Base-by-base conservation (phyloP, 1,139 yeast species). In the Nakaseomyces bracarensis region DNA sequence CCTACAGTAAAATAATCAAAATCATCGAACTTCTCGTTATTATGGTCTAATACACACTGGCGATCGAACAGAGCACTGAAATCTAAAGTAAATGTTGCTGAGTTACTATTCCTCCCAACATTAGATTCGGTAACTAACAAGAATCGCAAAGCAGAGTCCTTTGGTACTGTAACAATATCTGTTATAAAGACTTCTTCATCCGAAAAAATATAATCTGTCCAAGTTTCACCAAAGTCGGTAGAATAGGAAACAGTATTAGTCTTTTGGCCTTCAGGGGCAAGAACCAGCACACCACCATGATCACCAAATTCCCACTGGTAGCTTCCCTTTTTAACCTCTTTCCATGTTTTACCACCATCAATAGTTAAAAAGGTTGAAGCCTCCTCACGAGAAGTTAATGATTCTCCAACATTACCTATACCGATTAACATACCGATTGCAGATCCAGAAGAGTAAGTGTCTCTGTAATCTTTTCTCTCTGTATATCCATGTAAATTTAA, bases 261-360 rank as follows among this genome's bases (percentile, higher is more conserved):
- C 22, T 68, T 66, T 3, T 73, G 75, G 7, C 61, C 66, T 18
- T 75, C 75, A 40, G 76, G 70, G 3, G 82, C 91, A 40, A 89
- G 63, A 1, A 83, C 86, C 45, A 91, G 66, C 34, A 93, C 73
- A 1, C 95, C 79, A 6, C 99, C 98, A 51, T 87, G 82, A 60
- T 93, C 98, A 46, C 97, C 98, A 62, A 71, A 91, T 61, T 89
- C 97, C 97, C 97, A 93, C 76, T 82, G 82, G 55, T 74, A 74
- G 0, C 76, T 73, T 1, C 95, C 94, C 48, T 81, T 75, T 42
- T 66, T 71, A 21, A 87, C 67, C 61, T 86, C 95, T 43, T 63
- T 75, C 98, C 98, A 91, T 2, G 89, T 73, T 3, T 79, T 64
- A 37, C 99, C 99, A 2, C 94, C 98, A 64, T 93, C 96, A 4